A percentile compares a stretch with the other conserved stretches of the same genome.
These are phyloP conservation scores for Tetrapisispora iriomotensis DNA, from an alignment of 805 yeast genomes.

Conservation along the genomic window DNA sequence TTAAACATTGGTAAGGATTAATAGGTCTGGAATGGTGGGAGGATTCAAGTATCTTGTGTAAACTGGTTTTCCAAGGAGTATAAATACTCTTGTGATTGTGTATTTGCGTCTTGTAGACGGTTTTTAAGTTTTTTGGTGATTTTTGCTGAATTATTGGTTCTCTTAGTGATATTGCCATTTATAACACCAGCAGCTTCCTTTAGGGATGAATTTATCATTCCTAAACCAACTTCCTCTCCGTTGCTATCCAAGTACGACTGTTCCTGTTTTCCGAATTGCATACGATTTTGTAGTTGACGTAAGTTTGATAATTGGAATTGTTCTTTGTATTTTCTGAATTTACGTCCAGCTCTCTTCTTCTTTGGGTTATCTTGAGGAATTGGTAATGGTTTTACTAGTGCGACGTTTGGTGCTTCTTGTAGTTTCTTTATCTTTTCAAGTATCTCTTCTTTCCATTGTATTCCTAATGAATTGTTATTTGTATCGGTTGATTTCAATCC, in stretches of 20 bases:
- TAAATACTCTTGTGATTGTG: constrained; percentile 11
- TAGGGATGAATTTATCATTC: constrained; percentile 41
- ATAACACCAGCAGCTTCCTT: constrained; percentile 16
- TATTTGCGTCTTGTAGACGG: constrained; percentile 31
- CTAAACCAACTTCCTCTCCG: constrained; percentile 79
- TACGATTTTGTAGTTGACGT: constrained; percentile 72
- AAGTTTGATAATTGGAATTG: constrained; percentile 72
- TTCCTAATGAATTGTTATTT: constrained; percentile 46
- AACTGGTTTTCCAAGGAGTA: background rate
- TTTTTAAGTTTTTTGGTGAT: constrained; percentile 52
- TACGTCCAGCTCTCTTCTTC: constrained; percentile 78
- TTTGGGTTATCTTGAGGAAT: constrained; percentile 66
- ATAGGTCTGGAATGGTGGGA: background rate
- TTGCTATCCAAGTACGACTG: constrained; percentile 48
- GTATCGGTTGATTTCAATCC: constrained; percentile 24
- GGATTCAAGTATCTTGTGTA: background rate
- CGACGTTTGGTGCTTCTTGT: constrained; percentile 65
- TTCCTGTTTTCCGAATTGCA: constrained; percentile 75
- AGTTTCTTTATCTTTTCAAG: constrained; percentile 56
- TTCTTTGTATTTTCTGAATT: constrained; percentile 71
- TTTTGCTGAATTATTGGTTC: constrained; percentile 43
- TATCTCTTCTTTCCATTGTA: constrained; percentile 50
- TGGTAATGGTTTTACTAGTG: constrained; percentile 61
- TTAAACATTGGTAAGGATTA: background rate
- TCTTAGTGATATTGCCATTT: constrained; percentile 23